A percentile compares a stretch with the other conserved stretches of the same genome.
Conservation (phyloP, 371 early-diverging fungal genomes). For the Aphelidium insulamus region DNA sequence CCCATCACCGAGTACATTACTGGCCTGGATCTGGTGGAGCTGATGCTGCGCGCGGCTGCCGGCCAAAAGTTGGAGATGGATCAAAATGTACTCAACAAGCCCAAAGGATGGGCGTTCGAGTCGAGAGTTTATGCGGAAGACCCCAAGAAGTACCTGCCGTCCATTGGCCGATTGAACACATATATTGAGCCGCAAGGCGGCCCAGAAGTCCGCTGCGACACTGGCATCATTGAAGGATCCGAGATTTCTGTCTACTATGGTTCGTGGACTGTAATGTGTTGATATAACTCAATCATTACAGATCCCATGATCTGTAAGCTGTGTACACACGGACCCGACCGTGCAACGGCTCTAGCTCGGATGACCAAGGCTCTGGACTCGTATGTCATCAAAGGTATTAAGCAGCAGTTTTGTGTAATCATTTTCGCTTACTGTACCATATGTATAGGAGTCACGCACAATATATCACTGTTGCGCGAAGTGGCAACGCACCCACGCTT, state of each 20-base stretch:
- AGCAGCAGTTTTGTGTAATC: neutral
- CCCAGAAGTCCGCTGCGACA: slow-evolving; percentile 43
- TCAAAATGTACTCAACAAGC: slow-evolving; percentile 8
- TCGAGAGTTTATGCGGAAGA: slow-evolving; percentile 21
- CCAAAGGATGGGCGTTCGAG: slow-evolving; percentile 10
- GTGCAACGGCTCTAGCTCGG: slow-evolving; percentile 42
- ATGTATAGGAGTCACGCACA: slow-evolving; percentile 63
- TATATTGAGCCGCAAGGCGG: slow-evolving; percentile 34
- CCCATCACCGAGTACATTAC: slow-evolving; percentile 87
- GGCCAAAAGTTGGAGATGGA: slow-evolving; percentile 2
- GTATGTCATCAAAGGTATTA: slow-evolving; percentile 61
- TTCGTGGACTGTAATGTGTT: slow-evolving; percentile 10
- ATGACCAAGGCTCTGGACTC: slow-evolving; percentile 69
- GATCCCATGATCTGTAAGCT: slow-evolving; percentile 76
- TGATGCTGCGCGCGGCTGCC: slow-evolving; percentile 40
- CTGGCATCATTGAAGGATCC: slow-evolving; percentile 54
- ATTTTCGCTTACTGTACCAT: neutral
- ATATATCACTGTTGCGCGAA: slow-evolving; percentile 74
- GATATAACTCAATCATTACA: neutral
- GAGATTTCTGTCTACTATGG: slow-evolving; percentile 61
- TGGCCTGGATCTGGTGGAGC: slow-evolving; percentile 77
- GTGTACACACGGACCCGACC: slow-evolving; percentile 52
- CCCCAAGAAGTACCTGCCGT: slow-evolving; percentile 51
- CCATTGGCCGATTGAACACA: slow-evolving; percentile 62
- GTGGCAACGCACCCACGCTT: slow-evolving; percentile 61